Evolutionary conservation across 2,329 filamentous ascomycete species (phyloP).

Genomic region (Penicillium olsonii): DNA sequence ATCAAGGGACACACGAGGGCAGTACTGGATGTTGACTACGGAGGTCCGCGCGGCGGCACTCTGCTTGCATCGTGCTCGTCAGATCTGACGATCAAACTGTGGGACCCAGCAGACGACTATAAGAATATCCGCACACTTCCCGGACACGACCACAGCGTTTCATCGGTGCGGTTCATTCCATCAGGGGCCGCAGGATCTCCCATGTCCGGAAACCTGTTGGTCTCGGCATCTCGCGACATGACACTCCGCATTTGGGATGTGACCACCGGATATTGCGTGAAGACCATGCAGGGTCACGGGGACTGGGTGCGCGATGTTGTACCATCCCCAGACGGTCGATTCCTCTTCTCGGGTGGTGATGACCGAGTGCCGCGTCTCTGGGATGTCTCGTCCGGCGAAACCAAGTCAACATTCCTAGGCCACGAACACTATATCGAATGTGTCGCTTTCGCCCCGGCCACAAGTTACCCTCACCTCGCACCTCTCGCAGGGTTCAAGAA

Average conservation of each 20-base stretch:
- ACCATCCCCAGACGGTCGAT: constrained; percentile 80
- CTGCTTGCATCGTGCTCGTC: constrained; percentile 82
- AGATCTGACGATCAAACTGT: constrained; percentile 91
- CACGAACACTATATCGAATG: constrained; percentile 88
- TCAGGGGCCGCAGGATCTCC: constrained; percentile 76
- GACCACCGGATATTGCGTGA: constrained; percentile 87
- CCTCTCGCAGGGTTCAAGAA: constrained; percentile 80
- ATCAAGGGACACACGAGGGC: constrained; percentile 90
- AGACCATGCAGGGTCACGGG: constrained; percentile 80
- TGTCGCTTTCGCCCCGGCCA: constrained; percentile 78
- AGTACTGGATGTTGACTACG: constrained; percentile 86
- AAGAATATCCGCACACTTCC: constrained; percentile 91
- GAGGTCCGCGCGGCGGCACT: constrained; percentile 76
- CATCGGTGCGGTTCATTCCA: constrained; percentile 83
- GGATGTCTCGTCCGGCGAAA: constrained; percentile 76
- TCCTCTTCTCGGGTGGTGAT: constrained; percentile 77
- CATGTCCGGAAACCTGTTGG: constrained; percentile 79
- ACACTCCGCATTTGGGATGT: constrained; percentile 89
- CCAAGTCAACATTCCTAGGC: constrained; percentile 76
- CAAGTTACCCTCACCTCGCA: constrained; percentile 76
- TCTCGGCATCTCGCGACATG: constrained; percentile 82
- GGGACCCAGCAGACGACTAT: constrained; percentile 90
- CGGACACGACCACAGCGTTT: constrained; percentile 91
- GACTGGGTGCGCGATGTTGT: constrained; percentile 91
- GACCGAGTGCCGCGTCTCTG: constrained; percentile 81